Percentiles rank a stretch among this genome's conserved stretches.
phyloP scores from a whole-genome alignment of 73 alveolate species.

The Paramecium tetraurelia region DNA sequence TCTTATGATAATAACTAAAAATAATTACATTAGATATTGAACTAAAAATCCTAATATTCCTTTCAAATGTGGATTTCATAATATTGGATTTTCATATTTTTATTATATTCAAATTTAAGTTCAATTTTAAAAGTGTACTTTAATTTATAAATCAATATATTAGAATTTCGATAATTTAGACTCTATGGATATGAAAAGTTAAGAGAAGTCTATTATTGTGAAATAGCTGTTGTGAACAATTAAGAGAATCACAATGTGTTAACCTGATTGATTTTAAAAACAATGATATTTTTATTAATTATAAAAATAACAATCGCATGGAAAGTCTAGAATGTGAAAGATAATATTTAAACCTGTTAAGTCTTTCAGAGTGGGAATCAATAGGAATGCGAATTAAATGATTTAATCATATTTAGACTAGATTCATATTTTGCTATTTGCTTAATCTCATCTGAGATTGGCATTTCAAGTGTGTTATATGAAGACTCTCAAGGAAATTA shows the following conservation, averaged over 20 bases:
- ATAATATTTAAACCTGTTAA: neutral
- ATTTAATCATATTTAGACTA: neutral
- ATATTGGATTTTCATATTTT: neutral
- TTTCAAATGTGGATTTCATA: too few relatives aligned
- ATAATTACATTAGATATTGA: too few relatives aligned
- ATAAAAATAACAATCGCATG: neutral
- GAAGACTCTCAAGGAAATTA: neutral
- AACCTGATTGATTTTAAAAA: neutral
- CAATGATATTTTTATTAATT: neutral
- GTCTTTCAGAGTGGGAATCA: neutral
- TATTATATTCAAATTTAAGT: neutral
- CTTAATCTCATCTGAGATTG: neutral
- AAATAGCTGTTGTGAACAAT: neutral
- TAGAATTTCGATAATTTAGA: neutral
- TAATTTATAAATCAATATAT: too few relatives aligned
- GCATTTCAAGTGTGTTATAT: neutral
- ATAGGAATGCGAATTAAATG: neutral
- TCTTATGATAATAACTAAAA: neutral
- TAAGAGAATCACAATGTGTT: neutral
- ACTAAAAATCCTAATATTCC: too few relatives aligned
- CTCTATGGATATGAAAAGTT: neutral
- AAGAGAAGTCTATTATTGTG: neutral
- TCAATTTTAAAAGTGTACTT: neutral
- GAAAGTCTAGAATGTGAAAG: neutral
- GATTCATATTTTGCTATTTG: neutral